Evolutionary conservation across 139 green algal genomes (phyloP).

Genomic region (Edaphochlamys debaryana): DNA sequence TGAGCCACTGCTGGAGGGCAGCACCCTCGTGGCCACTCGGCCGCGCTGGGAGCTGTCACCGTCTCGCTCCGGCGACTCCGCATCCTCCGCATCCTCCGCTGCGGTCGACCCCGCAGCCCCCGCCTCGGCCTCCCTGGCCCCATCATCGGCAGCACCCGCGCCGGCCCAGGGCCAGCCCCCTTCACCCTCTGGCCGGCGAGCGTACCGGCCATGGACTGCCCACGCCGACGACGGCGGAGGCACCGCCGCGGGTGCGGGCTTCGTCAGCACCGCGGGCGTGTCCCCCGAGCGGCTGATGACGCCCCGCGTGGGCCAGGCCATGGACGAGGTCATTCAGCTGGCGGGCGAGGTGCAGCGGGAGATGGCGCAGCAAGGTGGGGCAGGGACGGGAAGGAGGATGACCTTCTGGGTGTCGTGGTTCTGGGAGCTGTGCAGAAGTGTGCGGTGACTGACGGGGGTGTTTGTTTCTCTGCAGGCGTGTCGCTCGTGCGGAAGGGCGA

Average conservation of each 20-base stretch:
- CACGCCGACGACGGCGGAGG: conserved; percentile 16
- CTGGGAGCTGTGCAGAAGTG: no score
- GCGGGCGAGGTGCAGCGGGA: conserved; percentile 38
- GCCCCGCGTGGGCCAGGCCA: conserved; percentile 14
- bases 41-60: not conserved
- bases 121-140: not conserved
- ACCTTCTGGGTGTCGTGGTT: no score
- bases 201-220: not conserved
- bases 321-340: conserved; percentile 28
- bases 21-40: not conserved
- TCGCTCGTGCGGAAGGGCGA: not conserved
- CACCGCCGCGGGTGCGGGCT: no score
- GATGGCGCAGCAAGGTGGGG: conserved; percentile 10
- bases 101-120: no score
- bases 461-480: conserved; percentile 11
- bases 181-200: not conserved
- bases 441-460: no score
- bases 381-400: no score
- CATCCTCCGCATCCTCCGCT: not conserved
- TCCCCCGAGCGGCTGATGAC: not conserved
- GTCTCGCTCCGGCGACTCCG: not conserved
- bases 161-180: not conserved
- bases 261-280: no score
- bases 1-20: conserved; percentile 11
- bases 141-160: not conserved